Conservation (phyloP, 805 yeast genomes). For the Kuraishia hungarica region DNA sequence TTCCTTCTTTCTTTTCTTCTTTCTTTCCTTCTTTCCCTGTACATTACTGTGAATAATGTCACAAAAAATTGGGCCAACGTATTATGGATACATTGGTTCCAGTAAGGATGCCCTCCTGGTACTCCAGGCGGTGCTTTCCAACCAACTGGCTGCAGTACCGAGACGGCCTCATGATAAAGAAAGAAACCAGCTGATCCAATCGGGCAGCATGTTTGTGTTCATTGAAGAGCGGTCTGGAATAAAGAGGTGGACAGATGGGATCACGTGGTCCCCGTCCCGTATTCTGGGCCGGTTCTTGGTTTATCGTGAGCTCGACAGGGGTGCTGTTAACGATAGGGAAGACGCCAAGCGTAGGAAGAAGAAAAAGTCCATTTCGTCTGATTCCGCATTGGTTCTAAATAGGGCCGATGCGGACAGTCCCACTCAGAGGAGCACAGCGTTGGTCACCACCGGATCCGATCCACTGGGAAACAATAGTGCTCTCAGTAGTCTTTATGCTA, state of each 20-base stretch:
- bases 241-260: slow-evolving; percentile 96
- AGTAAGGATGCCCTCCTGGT: slow-evolving; percentile 78
- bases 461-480: neutral
- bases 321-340: slow-evolving; percentile 22
- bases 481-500: neutral
- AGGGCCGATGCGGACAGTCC: neutral
- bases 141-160: slow-evolving; percentile 50
- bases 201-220: slow-evolving; percentile 81
- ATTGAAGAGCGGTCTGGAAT: slow-evolving; percentile 77
- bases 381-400: neutral
- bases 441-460: neutral
- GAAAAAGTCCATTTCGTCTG: neutral
- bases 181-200: slow-evolving; percentile 50
- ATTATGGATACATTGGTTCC: slow-evolving; percentile 67
- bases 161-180: slow-evolving; percentile 82
- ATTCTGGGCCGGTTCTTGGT: slow-evolving; percentile 80
- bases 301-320: slow-evolving; percentile 59
- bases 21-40: too few relatives aligned
- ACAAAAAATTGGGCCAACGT: slow-evolving; percentile 39
- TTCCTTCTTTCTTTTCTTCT: too few relatives aligned
- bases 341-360: slow-evolving; percentile 2
- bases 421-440: neutral
- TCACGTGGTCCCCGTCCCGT: slow-evolving; percentile 87
- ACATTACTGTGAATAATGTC: too few relatives aligned
- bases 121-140: slow-evolving; percentile 69